These are phyloP conservation scores for Aspergillus intermedius DNA, from an alignment of 2,329 filamentous ascomycete species.

Conservation along the genomic window DNA sequence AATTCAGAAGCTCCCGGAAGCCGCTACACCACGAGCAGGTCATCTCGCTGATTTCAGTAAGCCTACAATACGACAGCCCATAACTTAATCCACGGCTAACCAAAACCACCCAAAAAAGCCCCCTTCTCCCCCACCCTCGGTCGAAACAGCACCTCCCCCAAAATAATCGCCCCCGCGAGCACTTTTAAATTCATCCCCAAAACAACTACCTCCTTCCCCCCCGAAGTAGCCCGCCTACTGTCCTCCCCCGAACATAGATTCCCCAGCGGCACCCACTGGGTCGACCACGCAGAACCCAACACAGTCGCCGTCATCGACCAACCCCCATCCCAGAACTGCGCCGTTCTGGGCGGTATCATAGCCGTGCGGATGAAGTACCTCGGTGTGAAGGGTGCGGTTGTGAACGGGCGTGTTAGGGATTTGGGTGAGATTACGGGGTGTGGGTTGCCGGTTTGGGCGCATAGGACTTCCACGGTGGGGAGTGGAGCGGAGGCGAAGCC, in stretches of 20 bases:
- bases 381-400: constrained; percentile 56
- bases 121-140: constrained; percentile 30
- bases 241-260: constrained; percentile 43
- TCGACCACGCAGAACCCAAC: constrained; percentile 54
- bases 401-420: constrained; percentile 63
- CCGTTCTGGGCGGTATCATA: constrained; percentile 71
- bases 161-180: constrained; percentile 38
- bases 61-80: constrained; percentile 3
- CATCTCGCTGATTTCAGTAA: constrained; percentile 58
- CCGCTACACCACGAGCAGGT: constrained; percentile 54
- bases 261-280: constrained; percentile 58
- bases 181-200: constrained; percentile 55
- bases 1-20: constrained; percentile 44
- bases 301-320: constrained; percentile 63
- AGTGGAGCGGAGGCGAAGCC: constrained; percentile 40
- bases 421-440: constrained; percentile 53
- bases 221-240: constrained; percentile 12
- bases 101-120: constrained; percentile 13
- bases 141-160: constrained; percentile 21
- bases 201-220: constrained; percentile 37
- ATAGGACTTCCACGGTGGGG: constrained; percentile 39
- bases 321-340: constrained; percentile 59
- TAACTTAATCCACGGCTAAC: constrained; percentile 1
- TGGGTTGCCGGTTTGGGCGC: constrained; percentile 50
- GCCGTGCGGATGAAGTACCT: constrained; percentile 60